A percentile compares a stretch with the other conserved stretches of the same genome.
These are phyloP conservation scores for Dactylellina drechsleri DNA, from an alignment of 2,329 filamentous ascomycete species.

Conservation along the genomic window DNA sequence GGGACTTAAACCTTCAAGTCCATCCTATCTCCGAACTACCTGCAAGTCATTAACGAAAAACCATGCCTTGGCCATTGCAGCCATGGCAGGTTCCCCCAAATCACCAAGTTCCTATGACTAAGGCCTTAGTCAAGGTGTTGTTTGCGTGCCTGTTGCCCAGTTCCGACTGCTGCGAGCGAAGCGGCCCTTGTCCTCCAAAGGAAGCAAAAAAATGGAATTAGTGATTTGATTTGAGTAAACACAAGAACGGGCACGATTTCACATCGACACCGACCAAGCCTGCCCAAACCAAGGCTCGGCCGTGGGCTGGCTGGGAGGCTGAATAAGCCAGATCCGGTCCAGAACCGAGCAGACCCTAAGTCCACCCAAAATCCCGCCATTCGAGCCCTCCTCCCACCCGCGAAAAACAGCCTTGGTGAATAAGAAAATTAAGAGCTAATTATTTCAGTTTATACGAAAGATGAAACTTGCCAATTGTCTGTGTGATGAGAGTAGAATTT, in stretches of 20 bases:
- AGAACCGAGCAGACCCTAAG: slow-evolving; percentile 31
- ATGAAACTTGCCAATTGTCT: no score
- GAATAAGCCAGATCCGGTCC: slow-evolving; percentile 44
- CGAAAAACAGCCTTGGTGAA: slow-evolving; percentile 5
- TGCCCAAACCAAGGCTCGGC: slow-evolving; percentile 5
- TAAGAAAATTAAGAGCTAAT: no score
- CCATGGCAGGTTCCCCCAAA: not conserved
- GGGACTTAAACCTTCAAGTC: not conserved
- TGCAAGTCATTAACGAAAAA: slow-evolving; percentile 1
- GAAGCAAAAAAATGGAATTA: slow-evolving; percentile 1
- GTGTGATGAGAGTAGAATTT: slow-evolving; percentile 10
- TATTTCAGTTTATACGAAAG: no score
- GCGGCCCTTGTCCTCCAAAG: not conserved
- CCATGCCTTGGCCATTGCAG: not conserved
- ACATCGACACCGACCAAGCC: not conserved
- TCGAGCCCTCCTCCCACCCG: slow-evolving; percentile 10
- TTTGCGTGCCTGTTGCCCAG: slow-evolving; percentile 27
- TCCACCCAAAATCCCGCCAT: slow-evolving; percentile 12
- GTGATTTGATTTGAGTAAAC: no score
- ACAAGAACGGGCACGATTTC: not conserved
- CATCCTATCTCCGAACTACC: not conserved
- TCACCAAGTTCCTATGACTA: slow-evolving; percentile 35
- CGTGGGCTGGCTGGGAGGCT: slow-evolving; percentile 24
- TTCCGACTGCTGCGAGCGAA: slow-evolving; percentile 48
- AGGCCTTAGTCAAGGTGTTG: slow-evolving; percentile 44